phyloP scores from a whole-genome alignment of 306 rosid genomes.

The Vigna mungo region DNA sequence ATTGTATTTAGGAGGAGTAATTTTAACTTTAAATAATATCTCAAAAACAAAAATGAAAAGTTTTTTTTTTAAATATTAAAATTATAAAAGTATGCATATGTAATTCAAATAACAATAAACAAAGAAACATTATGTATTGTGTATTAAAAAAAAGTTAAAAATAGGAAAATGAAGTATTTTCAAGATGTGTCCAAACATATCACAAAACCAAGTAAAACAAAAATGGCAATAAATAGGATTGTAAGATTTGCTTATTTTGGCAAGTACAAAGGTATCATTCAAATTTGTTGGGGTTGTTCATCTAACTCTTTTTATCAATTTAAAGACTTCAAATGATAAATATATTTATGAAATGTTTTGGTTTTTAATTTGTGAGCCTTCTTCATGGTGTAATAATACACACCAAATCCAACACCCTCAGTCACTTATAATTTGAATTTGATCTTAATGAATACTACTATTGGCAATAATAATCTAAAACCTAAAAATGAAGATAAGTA shows the following conservation, averaged over 20 bases:
- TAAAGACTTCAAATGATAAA: background rate
- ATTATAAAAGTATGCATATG: background rate
- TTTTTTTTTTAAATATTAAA: background rate
- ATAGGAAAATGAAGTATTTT: background rate
- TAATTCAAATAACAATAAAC: background rate
- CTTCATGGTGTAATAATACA: background rate
- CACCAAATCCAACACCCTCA: background rate
- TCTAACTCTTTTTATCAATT: background rate
- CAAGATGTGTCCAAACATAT: background rate
- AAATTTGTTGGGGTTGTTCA: background rate
- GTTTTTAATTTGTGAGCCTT: background rate
- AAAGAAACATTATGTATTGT: background rate
- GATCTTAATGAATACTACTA: background rate
- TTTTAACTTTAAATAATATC: background rate
- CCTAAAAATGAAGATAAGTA: background rate
- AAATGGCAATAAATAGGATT: background rate
- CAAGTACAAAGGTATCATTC: background rate
- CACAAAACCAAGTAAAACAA: background rate
- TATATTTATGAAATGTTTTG: background rate
- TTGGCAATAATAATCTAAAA: background rate
- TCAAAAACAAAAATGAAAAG: background rate
- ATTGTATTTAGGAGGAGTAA: background rate
- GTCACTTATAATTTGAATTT: background rate
- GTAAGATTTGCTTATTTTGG: background rate
- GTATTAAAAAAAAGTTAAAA: background rate